phyloP scores from a whole-genome alignment of 1,284 basidiomycete genomes.

The Coriolopsis trogii region DNA sequence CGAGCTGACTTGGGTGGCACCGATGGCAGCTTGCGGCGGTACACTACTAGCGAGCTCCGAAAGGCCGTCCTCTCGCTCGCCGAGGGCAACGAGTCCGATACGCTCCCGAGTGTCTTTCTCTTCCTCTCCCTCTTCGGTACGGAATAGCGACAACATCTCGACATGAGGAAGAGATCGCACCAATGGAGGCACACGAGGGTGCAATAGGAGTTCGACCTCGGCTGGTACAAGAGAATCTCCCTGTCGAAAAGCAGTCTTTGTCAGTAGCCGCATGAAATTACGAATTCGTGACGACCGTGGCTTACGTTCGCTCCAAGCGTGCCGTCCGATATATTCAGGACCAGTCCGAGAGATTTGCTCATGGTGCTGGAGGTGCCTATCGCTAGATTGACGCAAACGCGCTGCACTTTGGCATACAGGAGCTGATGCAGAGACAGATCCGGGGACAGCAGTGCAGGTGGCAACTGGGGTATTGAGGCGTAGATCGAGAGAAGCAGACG shows the following conservation, averaged over 20 bases:
- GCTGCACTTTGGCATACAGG: slow-evolving; percentile 49
- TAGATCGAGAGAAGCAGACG: slow-evolving; percentile 61
- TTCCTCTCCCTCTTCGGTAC: slow-evolving; percentile 62
- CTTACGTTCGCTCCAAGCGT: slow-evolving; percentile 21
- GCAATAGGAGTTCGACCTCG: slow-evolving; percentile 65
- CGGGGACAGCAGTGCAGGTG: slow-evolving; percentile 56
- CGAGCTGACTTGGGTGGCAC: not conserved
- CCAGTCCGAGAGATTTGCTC: slow-evolving; percentile 60
- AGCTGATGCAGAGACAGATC: slow-evolving; percentile 50
- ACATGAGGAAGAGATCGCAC: slow-evolving; percentile 68
- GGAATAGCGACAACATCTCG: slow-evolving; percentile 61
- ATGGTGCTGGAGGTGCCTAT: slow-evolving; percentile 57
- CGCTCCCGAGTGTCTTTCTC: slow-evolving; percentile 50
- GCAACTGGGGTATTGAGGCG: slow-evolving; percentile 56
- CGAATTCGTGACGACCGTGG: not conserved
- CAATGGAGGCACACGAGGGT: slow-evolving; percentile 77
- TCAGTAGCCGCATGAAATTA: not conserved
- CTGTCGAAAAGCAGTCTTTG: slow-evolving; percentile 8
- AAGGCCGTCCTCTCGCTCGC: slow-evolving; percentile 2
- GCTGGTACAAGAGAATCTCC: slow-evolving; percentile 33
- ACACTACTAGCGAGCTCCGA: slow-evolving; percentile 4
- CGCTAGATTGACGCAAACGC: slow-evolving; percentile 49
- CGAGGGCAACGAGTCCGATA: slow-evolving; percentile 38
- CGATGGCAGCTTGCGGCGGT: slow-evolving; percentile 1
- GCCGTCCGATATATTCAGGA: slow-evolving; percentile 32